Base-by-base conservation (phyloP, 352 stramenopile species). In the Pythium oligandrum region DNA sequence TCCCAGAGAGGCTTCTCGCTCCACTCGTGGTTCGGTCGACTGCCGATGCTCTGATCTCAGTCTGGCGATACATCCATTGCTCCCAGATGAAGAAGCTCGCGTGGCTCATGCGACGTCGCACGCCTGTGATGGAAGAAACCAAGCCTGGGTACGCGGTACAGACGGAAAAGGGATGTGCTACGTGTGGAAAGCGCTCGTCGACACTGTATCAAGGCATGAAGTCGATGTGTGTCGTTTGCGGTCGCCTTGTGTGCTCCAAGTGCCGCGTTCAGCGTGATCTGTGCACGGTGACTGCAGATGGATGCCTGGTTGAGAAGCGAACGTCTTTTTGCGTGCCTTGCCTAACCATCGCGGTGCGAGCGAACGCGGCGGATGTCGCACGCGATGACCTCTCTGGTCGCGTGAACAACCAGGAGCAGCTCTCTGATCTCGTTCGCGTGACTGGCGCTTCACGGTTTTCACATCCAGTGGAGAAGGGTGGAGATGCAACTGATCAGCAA, bases 31-130 rank as follows among this genome's bases (percentile, higher is more conserved):
- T 87, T n/a, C 66, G 60, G 5, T 70, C 75, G 9, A 63, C 69
- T 35, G 68, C 71, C 11, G 49, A 78, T 6, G 49, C 63, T 5
- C 64, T 87, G 57, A 59, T 69, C 42, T 69, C 69, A 10, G 61
- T 65, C 1, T 77, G 65, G n/a, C 55, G 49, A 6, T 57, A 71
- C 40, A 69, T 87, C 44, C 50, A 83, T 36, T 89, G 78, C 55
- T 68, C 70, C 10, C 70, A 77, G 17, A 83, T 85, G 74, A 80
- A 81, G 43, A 90, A 87, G 53, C 65, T 87, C n/a, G 53, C 78
- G 56, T 89, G 78, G 75, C 66, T 81, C 48, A 47, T 62, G 44
- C 48, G 49, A 7, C 54, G 59, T 38, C 53, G 56, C 46, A 59
- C 40, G 45, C 51, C 51, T 4, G 10, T 59, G 4, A 44, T 56